Conservation (phyloP, 495 filamentous ascomycete genomes). For the Aspergillus nidulans region DNA sequence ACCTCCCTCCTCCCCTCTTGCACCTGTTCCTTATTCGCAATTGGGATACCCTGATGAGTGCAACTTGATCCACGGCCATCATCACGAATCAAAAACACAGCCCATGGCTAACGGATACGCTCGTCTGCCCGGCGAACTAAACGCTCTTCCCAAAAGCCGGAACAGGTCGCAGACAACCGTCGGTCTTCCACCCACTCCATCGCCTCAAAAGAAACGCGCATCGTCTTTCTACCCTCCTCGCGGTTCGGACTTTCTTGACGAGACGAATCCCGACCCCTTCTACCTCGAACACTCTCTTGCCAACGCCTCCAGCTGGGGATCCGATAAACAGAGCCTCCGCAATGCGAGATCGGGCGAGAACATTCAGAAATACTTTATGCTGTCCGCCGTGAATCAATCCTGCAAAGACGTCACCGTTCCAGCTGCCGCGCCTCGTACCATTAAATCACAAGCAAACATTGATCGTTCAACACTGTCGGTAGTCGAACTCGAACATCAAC, state of each 20-base stretch:
- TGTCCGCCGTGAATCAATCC: constrained; percentile 27
- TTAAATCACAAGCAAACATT: constrained; percentile 11
- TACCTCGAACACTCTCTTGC: constrained; percentile 42
- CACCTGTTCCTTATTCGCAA: background rate
- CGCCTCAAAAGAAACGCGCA: constrained; percentile 28
- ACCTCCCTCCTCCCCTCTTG: background rate
- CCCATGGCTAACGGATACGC: constrained; percentile 42
- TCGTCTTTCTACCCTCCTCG: constrained; percentile 34
- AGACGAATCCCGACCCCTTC: constrained; percentile 43
- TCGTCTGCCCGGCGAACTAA: constrained; percentile 32
- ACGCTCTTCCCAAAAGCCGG: constrained; percentile 28
- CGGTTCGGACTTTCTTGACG: constrained; percentile 29
- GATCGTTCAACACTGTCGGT: constrained; percentile 36
- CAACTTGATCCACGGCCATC: background rate
- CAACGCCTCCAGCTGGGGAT: constrained; percentile 25
- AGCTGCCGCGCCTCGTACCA: constrained; percentile 10
- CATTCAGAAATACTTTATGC: constrained; percentile 32
- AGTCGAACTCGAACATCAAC: constrained; percentile 34
- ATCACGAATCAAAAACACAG: constrained; percentile 23
- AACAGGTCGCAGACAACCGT: constrained; percentile 37
- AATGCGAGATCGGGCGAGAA: constrained; percentile 36
- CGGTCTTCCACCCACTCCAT: constrained; percentile 26
- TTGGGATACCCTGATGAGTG: constrained; percentile 11
- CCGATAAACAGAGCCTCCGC: constrained; percentile 25
- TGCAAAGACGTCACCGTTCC: constrained; percentile 15